Evolutionary conservation across 2,329 filamentous ascomycete genomes (phyloP), one percentile per base, ranked within the genome.

Genomic region (Sporothrix pallida): DNA sequence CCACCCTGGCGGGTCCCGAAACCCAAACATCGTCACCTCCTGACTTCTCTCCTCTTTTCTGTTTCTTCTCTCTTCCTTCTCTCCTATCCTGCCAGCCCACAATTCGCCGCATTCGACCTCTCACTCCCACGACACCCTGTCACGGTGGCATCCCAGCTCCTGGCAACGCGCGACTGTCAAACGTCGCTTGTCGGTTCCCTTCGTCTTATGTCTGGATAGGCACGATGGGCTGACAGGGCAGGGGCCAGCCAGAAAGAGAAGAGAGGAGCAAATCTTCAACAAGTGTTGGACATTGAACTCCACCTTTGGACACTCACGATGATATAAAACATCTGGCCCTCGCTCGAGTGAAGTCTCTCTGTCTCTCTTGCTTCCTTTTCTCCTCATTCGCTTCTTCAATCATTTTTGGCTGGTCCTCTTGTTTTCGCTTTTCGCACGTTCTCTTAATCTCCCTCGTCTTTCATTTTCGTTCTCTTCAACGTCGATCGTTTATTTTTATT

Each of bases 21-120:
- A 26, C 54, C 54, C 54, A 26, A 26, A 56, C 54, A 56, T 56
- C 54, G 54, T 56, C 58, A 62, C 58, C 58, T 62, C 58, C 58
- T 62, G 10, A 10, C 58, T 37, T 37, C 13, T 42, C 26, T 62
- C 37, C 17, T 37, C 31, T 37, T 37, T 7, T 37, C 31, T 37
- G 31, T 37, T 37, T 37, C 31, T 5, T 37, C 31, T 37, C 31
- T 37, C 31, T 37, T 37, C 31, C 31, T 37, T 37, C 4, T 7
- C 31, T 37, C 31, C 31, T 37, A 6, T 37, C 31, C 7, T 37
- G 4, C 7, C 5, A 5, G 4, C 7, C 31, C 31, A 37, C 31
- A 37, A 2, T 37, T 7, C 31, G 5, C 31, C 31, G 7, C 31
- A 37, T 5, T 5, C 31, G 10, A 20, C n/a, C 54, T 26, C 26